Evolutionary conservation across 805 yeast genomes (phyloP).

Genomic region (Pichia paraexigua): DNA sequence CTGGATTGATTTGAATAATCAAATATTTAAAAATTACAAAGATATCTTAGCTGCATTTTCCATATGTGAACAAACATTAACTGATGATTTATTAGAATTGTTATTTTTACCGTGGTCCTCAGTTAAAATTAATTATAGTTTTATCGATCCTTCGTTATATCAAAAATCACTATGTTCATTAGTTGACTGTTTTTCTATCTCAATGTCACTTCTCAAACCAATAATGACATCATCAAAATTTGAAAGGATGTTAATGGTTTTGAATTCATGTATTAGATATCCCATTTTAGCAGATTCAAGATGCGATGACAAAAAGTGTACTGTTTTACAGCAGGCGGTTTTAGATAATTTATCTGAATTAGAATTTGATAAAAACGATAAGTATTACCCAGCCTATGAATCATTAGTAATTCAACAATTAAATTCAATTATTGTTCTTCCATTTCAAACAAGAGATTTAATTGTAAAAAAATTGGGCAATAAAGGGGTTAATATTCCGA

Average conservation of each 20-base stretch:
- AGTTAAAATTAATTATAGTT: constrained; percentile 37
- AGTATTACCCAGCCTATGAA: constrained; percentile 28
- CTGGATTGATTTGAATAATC: constrained; percentile 45
- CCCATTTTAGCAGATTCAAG: constrained; percentile 58
- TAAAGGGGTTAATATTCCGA: constrained; percentile 42
- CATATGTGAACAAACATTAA: constrained; percentile 14
- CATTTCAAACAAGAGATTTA: constrained; percentile 52
- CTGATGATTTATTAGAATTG: constrained; percentile 28
- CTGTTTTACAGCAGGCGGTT: constrained; percentile 57
- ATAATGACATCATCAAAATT: constrained; percentile 31
- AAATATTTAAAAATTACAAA: constrained; percentile 47
- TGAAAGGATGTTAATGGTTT: constrained; percentile 45
- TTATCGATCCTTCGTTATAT: constrained; percentile 32
- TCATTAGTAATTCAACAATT: constrained; percentile 46
- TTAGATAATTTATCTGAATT: constrained; percentile 37
- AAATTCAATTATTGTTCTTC: constrained; percentile 44
- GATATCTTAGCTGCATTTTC: constrained; percentile 36
- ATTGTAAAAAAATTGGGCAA: constrained; percentile 45
- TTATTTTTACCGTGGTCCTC: constrained; percentile 46
- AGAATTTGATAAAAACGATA: constrained; percentile 12
- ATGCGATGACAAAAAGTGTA: constrained; percentile 46
- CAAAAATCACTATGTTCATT: constrained; percentile 56
- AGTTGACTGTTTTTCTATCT: constrained; percentile 42
- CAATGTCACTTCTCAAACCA: constrained; percentile 33
- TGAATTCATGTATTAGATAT: constrained; percentile 62